These are phyloP conservation scores for Daedaleopsis nitida DNA, from an alignment of 768 basidiomycete species.

Conservation along the genomic window DNA sequence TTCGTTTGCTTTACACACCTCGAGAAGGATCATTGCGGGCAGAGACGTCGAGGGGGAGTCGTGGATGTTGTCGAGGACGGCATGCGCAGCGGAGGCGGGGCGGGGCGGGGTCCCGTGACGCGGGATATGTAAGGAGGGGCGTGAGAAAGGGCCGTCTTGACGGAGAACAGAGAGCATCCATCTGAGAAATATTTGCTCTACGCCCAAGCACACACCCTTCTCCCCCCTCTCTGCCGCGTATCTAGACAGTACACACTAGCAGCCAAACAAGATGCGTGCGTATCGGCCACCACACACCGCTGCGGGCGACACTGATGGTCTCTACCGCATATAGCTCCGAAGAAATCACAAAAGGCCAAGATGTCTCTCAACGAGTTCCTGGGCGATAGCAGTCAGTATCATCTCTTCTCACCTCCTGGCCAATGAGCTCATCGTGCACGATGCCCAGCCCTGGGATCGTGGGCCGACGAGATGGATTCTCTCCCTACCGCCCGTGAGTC, in stretches of 20 bases:
- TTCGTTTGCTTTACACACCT: slow-evolving; percentile 49
- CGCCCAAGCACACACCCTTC: background rate
- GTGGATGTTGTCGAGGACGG: slow-evolving; percentile 4
- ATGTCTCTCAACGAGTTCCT: slow-evolving; percentile 93
- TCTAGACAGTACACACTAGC: background rate
- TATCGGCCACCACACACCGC: background rate
- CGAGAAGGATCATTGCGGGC: slow-evolving; percentile 76
- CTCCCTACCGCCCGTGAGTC: slow-evolving; percentile 91
- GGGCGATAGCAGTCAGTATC: slow-evolving; percentile 73
- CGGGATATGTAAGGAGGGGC: slow-evolving; percentile 1
- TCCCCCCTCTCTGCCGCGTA: background rate
- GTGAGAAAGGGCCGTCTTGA: slow-evolving; percentile 13
- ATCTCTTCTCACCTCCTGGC: slow-evolving; percentile 15
- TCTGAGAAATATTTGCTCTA: slow-evolving; percentile 22
- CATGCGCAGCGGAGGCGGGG: slow-evolving; percentile 3
- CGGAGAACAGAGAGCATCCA: slow-evolving; percentile 5
- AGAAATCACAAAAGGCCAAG: slow-evolving; percentile 75
- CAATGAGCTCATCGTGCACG: slow-evolving; percentile 15
- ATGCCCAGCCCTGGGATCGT: slow-evolving; percentile 78
- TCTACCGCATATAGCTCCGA: slow-evolving; percentile 70
- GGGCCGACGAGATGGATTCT: slow-evolving; percentile 98
- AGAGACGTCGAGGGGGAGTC: background rate
- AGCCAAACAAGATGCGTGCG: slow-evolving; percentile 35
- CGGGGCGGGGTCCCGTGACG: slow-evolving; percentile 13
- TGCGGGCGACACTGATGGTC: background rate